These are phyloP conservation scores for Verticillium dahliae DNA, from an alignment of 2,329 filamentous ascomycete species.

Conservation along the genomic window DNA sequence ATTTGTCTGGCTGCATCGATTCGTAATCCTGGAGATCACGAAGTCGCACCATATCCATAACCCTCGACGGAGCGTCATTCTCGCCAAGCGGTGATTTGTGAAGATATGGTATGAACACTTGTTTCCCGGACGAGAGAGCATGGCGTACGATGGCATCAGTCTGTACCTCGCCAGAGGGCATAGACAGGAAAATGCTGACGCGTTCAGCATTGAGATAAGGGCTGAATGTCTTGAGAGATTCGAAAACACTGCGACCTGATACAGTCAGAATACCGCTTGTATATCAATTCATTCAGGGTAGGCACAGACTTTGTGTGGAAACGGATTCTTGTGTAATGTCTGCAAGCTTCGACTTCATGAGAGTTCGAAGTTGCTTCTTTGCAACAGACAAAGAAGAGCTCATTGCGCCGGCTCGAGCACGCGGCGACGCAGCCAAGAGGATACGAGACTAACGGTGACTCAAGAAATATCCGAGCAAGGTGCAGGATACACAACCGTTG, in stretches of 20 bases:
- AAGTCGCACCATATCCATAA: conserved; percentile 95
- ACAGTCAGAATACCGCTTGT: background rate
- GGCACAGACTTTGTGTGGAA: conserved; percentile 60
- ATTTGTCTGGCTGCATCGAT: conserved; percentile 68
- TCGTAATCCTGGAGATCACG: conserved; percentile 70
- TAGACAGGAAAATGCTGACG: conserved; percentile 86
- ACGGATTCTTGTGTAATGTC: conserved; percentile 56
- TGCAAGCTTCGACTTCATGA: conserved; percentile 62
- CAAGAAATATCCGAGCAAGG: background rate
- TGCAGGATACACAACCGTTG: too few relatives aligned
- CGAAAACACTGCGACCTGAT: conserved; percentile 59
- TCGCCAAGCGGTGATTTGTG: conserved; percentile 50
- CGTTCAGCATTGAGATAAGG: conserved; percentile 70
- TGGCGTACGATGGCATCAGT: conserved; percentile 77
- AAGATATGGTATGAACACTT: conserved; percentile 88
- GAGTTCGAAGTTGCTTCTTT: conserved; percentile 68
- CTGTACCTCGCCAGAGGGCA: conserved; percentile 82
- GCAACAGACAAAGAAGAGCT: conserved; percentile 51
- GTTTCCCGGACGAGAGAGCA: conserved; percentile 70
- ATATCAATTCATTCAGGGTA: background rate
- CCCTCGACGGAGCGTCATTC: conserved; percentile 48
- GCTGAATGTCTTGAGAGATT: conserved; percentile 57
- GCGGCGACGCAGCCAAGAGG: background rate
- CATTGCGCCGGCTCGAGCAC: conserved; percentile 28
- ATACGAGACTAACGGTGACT: background rate